A percentile compares a stretch with the other conserved stretches of the same genome.
Conservation (phyloP, 306 rosid species). For the Pueraria montana region DNA sequence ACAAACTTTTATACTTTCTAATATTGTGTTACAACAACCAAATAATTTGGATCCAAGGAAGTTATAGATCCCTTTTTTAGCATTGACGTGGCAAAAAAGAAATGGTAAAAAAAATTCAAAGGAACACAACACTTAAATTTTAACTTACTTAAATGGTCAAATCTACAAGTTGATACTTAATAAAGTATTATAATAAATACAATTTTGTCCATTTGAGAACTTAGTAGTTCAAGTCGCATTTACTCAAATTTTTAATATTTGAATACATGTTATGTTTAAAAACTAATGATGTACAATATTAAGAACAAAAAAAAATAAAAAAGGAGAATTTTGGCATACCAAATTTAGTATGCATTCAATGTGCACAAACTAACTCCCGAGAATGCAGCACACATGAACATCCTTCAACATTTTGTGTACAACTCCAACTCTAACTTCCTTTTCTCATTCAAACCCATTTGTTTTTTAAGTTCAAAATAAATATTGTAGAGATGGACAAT, state of each 20-base stretch:
- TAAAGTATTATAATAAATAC: background rate
- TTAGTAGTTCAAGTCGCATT: background rate
- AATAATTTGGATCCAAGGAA: background rate
- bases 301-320: background rate
- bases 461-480: background rate
- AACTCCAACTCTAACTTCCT: background rate
- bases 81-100: constrained; percentile 8
- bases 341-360: constrained; percentile 39
- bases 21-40: background rate
- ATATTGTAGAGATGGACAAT: background rate
- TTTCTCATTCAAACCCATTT: constrained; percentile 1
- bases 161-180: background rate
- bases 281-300: background rate
- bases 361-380: constrained; percentile 54
- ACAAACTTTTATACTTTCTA: background rate
- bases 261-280: background rate
- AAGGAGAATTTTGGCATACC: background rate
- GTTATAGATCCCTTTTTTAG: constrained; percentile 13
- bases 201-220: background rate
- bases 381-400: constrained; percentile 61
- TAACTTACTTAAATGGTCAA: background rate
- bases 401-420: constrained; percentile 37
- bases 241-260: background rate
- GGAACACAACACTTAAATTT: background rate
- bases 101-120: constrained; percentile 22